Evolutionary conservation across 768 basidiomycete genomes (phyloP).

Genomic region (Naganishia friedmannii): DNA sequence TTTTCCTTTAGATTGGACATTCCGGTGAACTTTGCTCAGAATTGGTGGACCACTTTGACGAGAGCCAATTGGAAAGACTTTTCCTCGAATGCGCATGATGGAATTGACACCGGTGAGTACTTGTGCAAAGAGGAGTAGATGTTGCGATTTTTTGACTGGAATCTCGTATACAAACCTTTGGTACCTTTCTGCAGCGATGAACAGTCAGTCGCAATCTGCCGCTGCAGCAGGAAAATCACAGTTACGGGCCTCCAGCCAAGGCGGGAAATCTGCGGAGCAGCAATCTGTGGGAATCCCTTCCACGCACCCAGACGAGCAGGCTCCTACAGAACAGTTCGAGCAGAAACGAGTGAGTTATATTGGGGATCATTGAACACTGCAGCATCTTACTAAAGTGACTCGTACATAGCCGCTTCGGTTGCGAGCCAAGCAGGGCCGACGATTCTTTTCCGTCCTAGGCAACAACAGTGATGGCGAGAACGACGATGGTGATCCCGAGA

Average conservation of each 20-base stretch:
- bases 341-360: neutral
- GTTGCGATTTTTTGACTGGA: neutral
- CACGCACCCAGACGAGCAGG: conserved; percentile 30
- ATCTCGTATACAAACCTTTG: neutral
- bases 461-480: conserved; percentile 10
- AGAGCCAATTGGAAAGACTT: conserved; percentile 16
- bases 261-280: neutral
- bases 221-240: neutral
- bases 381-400: neutral
- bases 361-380: neutral
- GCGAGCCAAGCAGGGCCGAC: neutral
- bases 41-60: conserved; percentile 25
- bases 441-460: neutral
- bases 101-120: neutral
- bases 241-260: neutral
- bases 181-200: neutral
- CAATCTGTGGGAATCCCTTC: conserved; percentile 28
- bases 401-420: conserved; percentile 5
- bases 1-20: conserved; percentile 5
- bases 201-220: conserved; percentile 5
- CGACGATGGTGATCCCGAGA: conserved; percentile 12
- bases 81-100: neutral
- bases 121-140: neutral
- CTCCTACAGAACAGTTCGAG: neutral
- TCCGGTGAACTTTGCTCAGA: conserved; percentile 11